Conservation (phyloP, 2,329 filamentous ascomycete genomes). For the Magnaporthiopsis incrustans region DNA sequence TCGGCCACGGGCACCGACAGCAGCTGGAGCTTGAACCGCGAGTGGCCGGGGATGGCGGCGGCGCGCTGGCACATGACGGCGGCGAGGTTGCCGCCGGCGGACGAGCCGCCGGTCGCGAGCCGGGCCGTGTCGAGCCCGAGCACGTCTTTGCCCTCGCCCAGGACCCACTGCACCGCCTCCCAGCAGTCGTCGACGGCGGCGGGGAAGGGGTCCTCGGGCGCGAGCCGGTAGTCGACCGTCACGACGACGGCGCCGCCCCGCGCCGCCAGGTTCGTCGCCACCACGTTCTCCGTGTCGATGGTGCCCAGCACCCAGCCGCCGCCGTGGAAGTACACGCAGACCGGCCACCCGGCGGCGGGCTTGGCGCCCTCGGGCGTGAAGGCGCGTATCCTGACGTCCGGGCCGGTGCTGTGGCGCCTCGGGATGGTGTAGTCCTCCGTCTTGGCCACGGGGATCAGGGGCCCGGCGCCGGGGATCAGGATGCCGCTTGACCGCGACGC, state of each 20-base stretch:
- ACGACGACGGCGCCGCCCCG: conserved; percentile 43
- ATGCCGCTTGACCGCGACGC: conserved; percentile 41
- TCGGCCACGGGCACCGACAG: conserved; percentile 51
- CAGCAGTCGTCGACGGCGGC: conserved; percentile 49
- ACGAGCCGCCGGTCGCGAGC: conserved; percentile 20
- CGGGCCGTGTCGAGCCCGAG: conserved; percentile 28
- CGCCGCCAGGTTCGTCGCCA: conserved; percentile 43
- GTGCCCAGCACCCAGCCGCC: conserved; percentile 52
- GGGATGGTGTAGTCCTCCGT: conserved; percentile 34
- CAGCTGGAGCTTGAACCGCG: conserved; percentile 35
- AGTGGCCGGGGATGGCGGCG: conserved; percentile 1
- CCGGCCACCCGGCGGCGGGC: conserved; percentile 43
- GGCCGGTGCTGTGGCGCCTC: conserved; percentile 36
- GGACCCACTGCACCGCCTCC: conserved; percentile 43
- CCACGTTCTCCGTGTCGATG: conserved; percentile 49
- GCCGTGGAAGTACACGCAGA: conserved; percentile 49
- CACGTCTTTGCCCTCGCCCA: conserved; percentile 17
- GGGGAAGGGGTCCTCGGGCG: conserved; percentile 48
- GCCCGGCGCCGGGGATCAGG: conserved; percentile 44
- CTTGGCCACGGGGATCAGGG: conserved; percentile 37
- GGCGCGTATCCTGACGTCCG: conserved; percentile 36
- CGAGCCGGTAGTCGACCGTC: conserved; percentile 49
- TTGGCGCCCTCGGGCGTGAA: conserved; percentile 39
- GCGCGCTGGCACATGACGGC: conserved; percentile 17
- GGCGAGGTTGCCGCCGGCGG: conserved; percentile 20